Percentiles rank a stretch among this genome's conserved stretches.
Evolutionary conservation across 192 early-diverging fungal genomes (phyloP).

Genomic region (Backusella macrospora): DNA sequence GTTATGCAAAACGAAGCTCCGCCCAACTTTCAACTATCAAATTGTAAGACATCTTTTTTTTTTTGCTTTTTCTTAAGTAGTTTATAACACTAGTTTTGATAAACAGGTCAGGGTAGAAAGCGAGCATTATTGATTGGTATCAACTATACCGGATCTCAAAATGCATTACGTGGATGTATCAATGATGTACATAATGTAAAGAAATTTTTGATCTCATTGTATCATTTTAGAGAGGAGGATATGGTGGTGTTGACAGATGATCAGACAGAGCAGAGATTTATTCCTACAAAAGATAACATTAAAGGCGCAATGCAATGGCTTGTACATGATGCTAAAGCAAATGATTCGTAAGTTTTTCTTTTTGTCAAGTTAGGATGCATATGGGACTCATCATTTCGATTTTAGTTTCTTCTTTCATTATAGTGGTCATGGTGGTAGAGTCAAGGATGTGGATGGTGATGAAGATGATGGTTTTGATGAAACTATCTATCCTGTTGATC

Average conservation of each 20-base stretch:
- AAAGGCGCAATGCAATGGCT: constrained; percentile 78
- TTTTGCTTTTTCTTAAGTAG: no score
- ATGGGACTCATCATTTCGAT: not conserved
- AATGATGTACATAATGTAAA: constrained; percentile 85
- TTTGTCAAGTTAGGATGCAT: no score
- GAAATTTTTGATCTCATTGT: constrained; percentile 64
- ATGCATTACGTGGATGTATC: constrained; percentile 75
- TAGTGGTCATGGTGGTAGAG: constrained; percentile 75
- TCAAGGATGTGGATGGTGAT: constrained; percentile 62
- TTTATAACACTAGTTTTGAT: no score
- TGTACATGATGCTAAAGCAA: constrained; percentile 70
- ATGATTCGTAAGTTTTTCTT: constrained; percentile 72
- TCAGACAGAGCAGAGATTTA: constrained; percentile 59
- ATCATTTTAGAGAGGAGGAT: constrained; percentile 65
- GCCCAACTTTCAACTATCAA: constrained; percentile 52
- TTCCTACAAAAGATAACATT: constrained; percentile 79
- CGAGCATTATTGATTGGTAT: constrained; percentile 90
- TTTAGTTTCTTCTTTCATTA: constrained; percentile 78
- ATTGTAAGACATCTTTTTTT: constrained; percentile 38
- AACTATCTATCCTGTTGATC: constrained; percentile 72
- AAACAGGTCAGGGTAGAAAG: constrained; percentile 66
- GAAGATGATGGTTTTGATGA: constrained; percentile 82
- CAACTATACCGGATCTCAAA: constrained; percentile 77
- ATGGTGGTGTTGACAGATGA: constrained; percentile 82
- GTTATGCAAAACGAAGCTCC: constrained; percentile 34